Evolutionary conservation across 2,329 filamentous ascomycete genomes (phyloP).

Genomic region (Beauveria medogensis): DNA sequence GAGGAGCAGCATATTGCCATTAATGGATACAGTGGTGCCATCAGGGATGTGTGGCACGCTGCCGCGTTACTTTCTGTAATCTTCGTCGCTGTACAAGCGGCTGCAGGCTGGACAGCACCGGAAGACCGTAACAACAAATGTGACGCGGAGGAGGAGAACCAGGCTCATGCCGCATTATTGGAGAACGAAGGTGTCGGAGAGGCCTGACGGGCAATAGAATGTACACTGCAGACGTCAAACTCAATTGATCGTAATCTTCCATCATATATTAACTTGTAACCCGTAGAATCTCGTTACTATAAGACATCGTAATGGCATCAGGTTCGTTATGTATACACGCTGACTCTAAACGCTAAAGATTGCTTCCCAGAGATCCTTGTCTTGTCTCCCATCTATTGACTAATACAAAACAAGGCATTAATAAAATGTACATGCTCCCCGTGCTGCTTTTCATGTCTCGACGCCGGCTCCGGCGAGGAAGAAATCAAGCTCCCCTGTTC

Average conservation of each 20-base stretch:
- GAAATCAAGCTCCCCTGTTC: conserved; percentile 70
- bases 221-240: neutral
- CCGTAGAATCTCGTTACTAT: too few relatives aligned
- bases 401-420: neutral
- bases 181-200: conserved; percentile 26
- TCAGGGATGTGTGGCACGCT: conserved; percentile 38
- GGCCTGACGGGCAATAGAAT: conserved; percentile 10
- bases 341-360: neutral
- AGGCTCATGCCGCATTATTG: conserved; percentile 18
- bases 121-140: conserved; percentile 47
- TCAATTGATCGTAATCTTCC: neutral
- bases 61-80: conserved; percentile 36
- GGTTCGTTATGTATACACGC: neutral
- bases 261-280: too few relatives aligned
- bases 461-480: conserved; percentile 43
- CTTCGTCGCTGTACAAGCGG: conserved; percentile 40
- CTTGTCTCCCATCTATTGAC: neutral
- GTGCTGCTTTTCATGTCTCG: neutral
- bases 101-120: conserved; percentile 42
- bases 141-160: conserved; percentile 25
- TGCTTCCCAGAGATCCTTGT: neutral
- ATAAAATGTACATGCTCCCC: neutral
- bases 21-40: conserved; percentile 37
- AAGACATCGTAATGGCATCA: neutral
- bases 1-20: conserved; percentile 39